A percentile compares a stretch with the other conserved stretches of the same genome.
These are phyloP conservation scores for Penicillium daleae DNA, from an alignment of 495 filamentous ascomycete genomes.

Conservation along the genomic window DNA sequence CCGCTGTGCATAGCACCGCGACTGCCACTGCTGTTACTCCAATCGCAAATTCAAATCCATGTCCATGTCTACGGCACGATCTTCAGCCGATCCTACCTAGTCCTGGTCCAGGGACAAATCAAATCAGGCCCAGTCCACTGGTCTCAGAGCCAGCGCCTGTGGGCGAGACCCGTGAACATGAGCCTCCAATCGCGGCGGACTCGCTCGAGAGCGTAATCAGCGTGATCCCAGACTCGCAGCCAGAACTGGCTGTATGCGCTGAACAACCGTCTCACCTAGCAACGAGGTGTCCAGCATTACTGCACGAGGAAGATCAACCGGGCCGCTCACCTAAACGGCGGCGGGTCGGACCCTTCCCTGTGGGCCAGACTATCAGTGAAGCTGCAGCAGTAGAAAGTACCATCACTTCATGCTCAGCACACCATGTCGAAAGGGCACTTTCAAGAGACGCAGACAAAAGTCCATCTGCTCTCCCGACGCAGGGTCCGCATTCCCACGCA, in stretches of 20 bases:
- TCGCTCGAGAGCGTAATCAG: constrained; percentile 50
- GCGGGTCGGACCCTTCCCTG: constrained; percentile 15
- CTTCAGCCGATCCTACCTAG: constrained; percentile 1
- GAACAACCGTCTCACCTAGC: not conserved
- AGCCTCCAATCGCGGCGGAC: constrained; percentile 17
- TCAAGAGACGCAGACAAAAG: not conserved
- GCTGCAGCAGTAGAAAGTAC: not conserved
- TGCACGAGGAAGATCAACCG: constrained; percentile 7
- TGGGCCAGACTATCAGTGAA: not conserved
- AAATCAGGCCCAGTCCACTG: constrained; percentile 14
- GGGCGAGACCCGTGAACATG: constrained; percentile 6
- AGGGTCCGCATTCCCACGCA: not conserved
- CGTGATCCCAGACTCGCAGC: constrained; percentile 52
- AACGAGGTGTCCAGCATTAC: not conserved
- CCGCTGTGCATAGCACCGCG: not conserved
- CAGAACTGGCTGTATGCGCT: constrained; percentile 12
- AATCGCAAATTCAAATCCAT: constrained; percentile 2
- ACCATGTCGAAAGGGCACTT: not conserved
- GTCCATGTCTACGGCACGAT: constrained; percentile 6
- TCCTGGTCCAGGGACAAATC: not conserved
- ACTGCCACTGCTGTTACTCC: not conserved
- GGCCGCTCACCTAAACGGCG: constrained; percentile 26
- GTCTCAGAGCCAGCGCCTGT: not conserved
- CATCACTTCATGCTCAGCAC: not conserved
- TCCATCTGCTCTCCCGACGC: not conserved